Conservation (phyloP, 306 rosid species). For the Pterocarpus macrocarpus region DNA sequence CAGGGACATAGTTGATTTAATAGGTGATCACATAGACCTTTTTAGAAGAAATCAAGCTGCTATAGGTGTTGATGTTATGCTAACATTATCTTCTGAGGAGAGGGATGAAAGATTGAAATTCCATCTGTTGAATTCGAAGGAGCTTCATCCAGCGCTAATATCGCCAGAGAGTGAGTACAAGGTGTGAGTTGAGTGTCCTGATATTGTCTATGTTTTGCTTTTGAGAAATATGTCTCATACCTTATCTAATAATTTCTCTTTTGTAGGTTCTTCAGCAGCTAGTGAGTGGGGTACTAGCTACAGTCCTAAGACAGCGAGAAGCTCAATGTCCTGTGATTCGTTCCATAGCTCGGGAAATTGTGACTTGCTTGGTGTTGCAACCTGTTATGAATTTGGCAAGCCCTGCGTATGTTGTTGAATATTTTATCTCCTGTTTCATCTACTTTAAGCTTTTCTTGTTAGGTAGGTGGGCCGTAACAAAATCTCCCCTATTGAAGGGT, state of each 20-base stretch:
- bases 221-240: slow-evolving; percentile 46
- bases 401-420: slow-evolving; percentile 79
- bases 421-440: slow-evolving; percentile 32
- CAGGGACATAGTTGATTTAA: slow-evolving; percentile 92
- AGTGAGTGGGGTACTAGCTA: slow-evolving; percentile 82
- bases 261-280: slow-evolving; percentile 86
- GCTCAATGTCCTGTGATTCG: slow-evolving; percentile 86
- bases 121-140: slow-evolving; percentile 88
- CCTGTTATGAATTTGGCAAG: slow-evolving; percentile 87
- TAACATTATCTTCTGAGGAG: slow-evolving; percentile 90
- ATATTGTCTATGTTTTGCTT: slow-evolving; percentile 43
- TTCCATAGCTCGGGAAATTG: slow-evolving; percentile 91
- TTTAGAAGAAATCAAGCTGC: slow-evolving; percentile 96
- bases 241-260: slow-evolving; percentile 50
- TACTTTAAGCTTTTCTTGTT: slow-evolving; percentile 36
- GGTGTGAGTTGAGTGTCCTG: slow-evolving; percentile 95
- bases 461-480: slow-evolving; percentile 5
- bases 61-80: slow-evolving; percentile 94
- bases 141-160: slow-evolving; percentile 95
- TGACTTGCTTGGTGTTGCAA: slow-evolving; percentile 89
- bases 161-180: slow-evolving; percentile 99
- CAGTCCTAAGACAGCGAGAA: slow-evolving; percentile 85
- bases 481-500: slow-evolving; percentile 25
- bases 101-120: slow-evolving; percentile 93
- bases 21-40: slow-evolving; percentile 91